Percentiles rank a stretch among this genome's conserved stretches.
phyloP scores from a whole-genome alignment of 495 filamentous ascomycete species.

The Annulohypoxylon stygium region DNA sequence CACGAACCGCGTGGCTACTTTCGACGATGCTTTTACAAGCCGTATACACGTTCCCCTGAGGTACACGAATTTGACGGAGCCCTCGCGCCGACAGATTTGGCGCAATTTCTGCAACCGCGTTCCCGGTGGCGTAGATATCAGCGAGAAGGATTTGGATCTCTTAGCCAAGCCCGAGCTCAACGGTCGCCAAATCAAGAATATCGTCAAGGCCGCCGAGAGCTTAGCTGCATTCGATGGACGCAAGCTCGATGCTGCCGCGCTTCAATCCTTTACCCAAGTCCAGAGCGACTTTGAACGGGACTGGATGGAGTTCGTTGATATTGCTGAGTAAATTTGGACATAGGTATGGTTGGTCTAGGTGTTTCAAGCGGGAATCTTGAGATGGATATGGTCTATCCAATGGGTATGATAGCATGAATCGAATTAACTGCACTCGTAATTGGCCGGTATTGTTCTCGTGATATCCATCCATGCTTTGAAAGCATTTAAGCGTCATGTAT shows the following conservation, averaged over 20 bases:
- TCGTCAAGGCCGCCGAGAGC: constrained; percentile 66
- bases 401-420: not conserved
- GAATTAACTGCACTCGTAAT: not conserved
- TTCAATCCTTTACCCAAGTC: constrained; percentile 29
- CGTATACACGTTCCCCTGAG: constrained; percentile 61
- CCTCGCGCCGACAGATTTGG: constrained; percentile 59
- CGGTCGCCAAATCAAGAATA: constrained; percentile 74
- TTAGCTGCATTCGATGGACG: constrained; percentile 51
- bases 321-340: constrained; percentile 12
- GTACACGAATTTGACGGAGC: constrained; percentile 54
- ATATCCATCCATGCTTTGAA: not conserved
- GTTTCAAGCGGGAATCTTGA: not conserved
- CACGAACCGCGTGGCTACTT: constrained; percentile 78
- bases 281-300: constrained; percentile 38
- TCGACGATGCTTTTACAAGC: constrained; percentile 66
- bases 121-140: constrained; percentile 49
- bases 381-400: not conserved
- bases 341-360: not conserved
- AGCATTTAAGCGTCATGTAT: not conserved
- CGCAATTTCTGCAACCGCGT: constrained; percentile 55
- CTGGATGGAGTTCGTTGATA: constrained; percentile 37
- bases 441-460: not conserved
- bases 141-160: constrained; percentile 56
- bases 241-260: constrained; percentile 39
- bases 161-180: constrained; percentile 65